These are phyloP conservation scores for Metschnikowia picachoensis DNA, from an alignment of 805 yeast genomes.

Conservation along the genomic window DNA sequence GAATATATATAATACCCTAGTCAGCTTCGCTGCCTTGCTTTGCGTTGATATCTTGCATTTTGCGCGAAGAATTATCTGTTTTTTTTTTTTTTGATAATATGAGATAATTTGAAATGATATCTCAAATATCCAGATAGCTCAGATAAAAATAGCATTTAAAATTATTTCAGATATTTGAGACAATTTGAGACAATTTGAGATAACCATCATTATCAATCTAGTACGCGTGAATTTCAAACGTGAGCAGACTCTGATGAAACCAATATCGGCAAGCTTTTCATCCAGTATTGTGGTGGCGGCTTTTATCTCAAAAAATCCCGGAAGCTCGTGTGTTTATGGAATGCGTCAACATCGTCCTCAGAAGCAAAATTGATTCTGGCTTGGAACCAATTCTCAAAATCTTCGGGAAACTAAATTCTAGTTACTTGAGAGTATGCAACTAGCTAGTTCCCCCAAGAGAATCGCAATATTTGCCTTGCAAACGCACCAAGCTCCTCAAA, in stretches of 20 bases:
- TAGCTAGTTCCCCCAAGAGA: background rate
- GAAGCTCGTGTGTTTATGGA: background rate
- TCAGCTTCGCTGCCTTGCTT: no score
- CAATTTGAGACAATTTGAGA: no score
- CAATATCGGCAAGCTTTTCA: background rate
- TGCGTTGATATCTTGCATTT: no score
- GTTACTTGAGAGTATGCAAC: background rate
- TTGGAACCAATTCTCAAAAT: background rate
- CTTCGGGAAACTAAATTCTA: background rate
- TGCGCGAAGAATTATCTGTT: no score
- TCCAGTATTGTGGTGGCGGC: background rate
- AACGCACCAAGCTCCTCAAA: slow-evolving; percentile 12
- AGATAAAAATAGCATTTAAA: no score
- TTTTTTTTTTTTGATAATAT: no score
- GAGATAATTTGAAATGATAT: no score
- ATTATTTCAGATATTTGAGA: no score
- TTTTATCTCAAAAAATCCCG: background rate
- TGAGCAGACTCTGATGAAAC: background rate
- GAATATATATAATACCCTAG: no score
- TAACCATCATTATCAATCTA: no score
- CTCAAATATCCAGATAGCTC: no score
- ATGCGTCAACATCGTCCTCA: no score
- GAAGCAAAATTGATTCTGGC: background rate
- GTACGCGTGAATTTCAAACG: background rate
- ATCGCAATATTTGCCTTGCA: slow-evolving; percentile 6